Evolutionary conservation across 169 alveolate genomes (phyloP).

Genomic region (Eimeria maxima): DNA sequence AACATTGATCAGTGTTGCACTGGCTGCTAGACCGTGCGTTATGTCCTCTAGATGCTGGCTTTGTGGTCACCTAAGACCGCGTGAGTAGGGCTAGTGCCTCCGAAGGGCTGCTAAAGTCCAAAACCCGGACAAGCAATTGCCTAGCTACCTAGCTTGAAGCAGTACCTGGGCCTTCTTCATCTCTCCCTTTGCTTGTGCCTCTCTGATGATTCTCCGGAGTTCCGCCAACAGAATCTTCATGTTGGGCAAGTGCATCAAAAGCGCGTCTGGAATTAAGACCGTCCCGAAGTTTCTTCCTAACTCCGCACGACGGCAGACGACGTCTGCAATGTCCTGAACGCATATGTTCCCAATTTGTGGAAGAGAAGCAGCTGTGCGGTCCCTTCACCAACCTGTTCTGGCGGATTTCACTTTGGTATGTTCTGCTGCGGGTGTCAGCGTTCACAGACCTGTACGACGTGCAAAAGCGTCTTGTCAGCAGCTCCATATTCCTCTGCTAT

Average conservation of each 20-base stretch:
- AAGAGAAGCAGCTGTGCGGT: background rate
- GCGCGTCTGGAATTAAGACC: slow-evolving; percentile 98
- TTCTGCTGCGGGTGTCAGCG: background rate
- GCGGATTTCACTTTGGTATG: background rate
- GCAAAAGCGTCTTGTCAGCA: slow-evolving; percentile 96
- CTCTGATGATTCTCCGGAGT: slow-evolving; percentile 77
- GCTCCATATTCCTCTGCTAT: slow-evolving; percentile 98
- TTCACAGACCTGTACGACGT: slow-evolving; percentile 90
- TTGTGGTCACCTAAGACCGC: background rate
- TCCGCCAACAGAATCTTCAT: slow-evolving; percentile 90
- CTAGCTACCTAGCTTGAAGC: background rate
- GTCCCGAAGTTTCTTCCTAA: slow-evolving; percentile 97
- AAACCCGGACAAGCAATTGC: background rate
- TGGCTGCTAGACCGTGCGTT: background rate
- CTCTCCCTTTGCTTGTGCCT: slow-evolving; percentile 75
- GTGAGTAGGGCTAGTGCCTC: background rate
- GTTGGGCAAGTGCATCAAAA: slow-evolving; percentile 95
- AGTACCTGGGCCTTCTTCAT: slow-evolving; percentile 75
- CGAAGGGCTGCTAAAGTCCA: background rate
- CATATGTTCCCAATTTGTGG: background rate
- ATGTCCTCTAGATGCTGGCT: background rate
- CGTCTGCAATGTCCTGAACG: slow-evolving; percentile 96
- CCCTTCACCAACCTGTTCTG: background rate
- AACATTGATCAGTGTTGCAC: background rate
- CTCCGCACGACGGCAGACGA: slow-evolving; percentile 96